Base-by-base conservation (phyloP, 768 basidiomycete species). In the Mycena crocata region DNA sequence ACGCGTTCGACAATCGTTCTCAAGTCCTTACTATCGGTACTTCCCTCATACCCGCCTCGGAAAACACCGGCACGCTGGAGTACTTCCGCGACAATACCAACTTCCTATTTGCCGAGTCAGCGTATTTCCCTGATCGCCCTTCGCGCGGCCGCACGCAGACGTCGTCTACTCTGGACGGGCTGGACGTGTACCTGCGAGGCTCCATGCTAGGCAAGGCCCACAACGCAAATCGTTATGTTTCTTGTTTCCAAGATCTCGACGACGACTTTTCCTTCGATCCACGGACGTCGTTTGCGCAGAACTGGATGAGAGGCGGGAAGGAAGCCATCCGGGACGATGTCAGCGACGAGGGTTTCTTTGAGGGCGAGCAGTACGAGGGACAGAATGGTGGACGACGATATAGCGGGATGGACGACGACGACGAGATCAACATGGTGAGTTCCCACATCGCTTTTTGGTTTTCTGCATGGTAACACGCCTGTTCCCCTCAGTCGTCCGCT, bases 101-200 rank as follows among this genome's bases (percentile, higher is more conserved):
- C 34, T 72, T 66, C 34, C 56, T 63, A 14, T 73, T 71, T 62
- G 24, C 68, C 1, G 65, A 51, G 7, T 57, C 50, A 19, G 46
- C 51, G 21, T 63, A 42, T 45, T 59, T 55, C 31, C 61, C 64
- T 4, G 57, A 63, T 31, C 59, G 64, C 2, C 60, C 68, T 1
- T 30, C 23, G 42, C 62, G 44, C 66, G 65, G 69, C 44, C 31
- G 69, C 44, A 79, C 80, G 6, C 80, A 76, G 40, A 78, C 80
- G 4, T 82, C 81, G 10, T 82, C 81, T 4, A 80, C 80, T 2
- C 60, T 80, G n/a, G 79, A 77, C 21, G 80, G 78, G 0, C 66
- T 79, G 19, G 81, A 81, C 57, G 79, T 81, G 14, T 82, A 80
- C 66, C 59, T 78, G 40, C 73, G 78, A 21, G 76, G 78, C 8